Conservation (phyloP, 2,329 filamentous ascomycete species). For the Colletotrichum neosansevieriae region DNA sequence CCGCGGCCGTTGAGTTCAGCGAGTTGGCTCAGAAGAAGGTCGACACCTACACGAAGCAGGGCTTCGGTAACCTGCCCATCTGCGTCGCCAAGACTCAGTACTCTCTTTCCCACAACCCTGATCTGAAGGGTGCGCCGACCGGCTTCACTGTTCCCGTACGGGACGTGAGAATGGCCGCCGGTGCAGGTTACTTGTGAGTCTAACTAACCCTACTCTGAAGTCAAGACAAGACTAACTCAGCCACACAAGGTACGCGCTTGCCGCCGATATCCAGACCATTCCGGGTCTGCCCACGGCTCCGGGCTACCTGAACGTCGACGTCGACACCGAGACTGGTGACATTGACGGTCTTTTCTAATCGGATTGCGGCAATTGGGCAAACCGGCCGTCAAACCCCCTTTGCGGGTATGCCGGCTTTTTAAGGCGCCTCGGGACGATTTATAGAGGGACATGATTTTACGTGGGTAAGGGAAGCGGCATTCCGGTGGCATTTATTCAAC, state of each 20-base stretch:
- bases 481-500: constrained; percentile 42
- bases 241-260: constrained; percentile 84
- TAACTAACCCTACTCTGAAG: constrained; percentile 40
- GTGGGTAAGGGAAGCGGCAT: constrained; percentile 26
- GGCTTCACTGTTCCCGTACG: constrained; percentile 96
- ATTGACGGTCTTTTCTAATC: constrained; percentile 88
- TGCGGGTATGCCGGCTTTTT: not conserved
- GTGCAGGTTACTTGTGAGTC: constrained; percentile 87
- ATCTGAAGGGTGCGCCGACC: constrained; percentile 92
- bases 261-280: constrained; percentile 98
- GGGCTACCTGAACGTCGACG: constrained; percentile 94
- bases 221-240: constrained; percentile 51
- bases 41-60: constrained; percentile 92
- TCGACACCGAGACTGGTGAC: constrained; percentile 84
- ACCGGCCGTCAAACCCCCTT: not conserved
- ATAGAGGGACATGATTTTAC: constrained; percentile 11
- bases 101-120: constrained; percentile 91
- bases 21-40: constrained; percentile 96
- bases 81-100: constrained; percentile 99
- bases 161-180: constrained; percentile 93
- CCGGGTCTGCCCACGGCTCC: constrained; percentile 94
- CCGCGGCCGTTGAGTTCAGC: constrained; percentile 88
- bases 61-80: constrained; percentile 92
- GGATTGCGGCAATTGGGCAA: not conserved
- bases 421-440: constrained; percentile 13